Percentiles rank a stretch among this genome's conserved stretches.
Evolutionary conservation across 192 early-diverging fungal genomes (phyloP).

Genomic region (Linnemannia exigua): DNA sequence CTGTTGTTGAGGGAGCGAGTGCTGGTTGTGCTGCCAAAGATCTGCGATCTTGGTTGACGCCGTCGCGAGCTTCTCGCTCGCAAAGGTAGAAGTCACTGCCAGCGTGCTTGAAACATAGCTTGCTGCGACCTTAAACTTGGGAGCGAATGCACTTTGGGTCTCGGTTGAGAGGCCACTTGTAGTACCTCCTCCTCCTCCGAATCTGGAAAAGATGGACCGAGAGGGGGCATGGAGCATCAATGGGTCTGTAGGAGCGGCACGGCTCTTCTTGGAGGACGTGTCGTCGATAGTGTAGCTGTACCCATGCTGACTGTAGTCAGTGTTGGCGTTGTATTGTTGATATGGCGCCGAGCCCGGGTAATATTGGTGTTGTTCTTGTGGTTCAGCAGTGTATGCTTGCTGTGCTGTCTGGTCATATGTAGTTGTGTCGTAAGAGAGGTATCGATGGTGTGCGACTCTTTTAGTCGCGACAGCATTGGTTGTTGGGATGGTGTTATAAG

Average conservation of each 20-base stretch:
- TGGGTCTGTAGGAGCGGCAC: neutral
- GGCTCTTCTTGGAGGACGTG: slow-evolving; percentile 4
- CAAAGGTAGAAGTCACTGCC: slow-evolving; percentile 52
- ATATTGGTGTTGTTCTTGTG: neutral
- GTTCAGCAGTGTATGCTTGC: neutral
- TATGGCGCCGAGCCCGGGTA: slow-evolving; percentile 5
- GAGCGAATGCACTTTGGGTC: neutral
- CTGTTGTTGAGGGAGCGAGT: slow-evolving; percentile 43
- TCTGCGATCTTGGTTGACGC: slow-evolving; percentile 54
- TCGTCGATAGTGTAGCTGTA: slow-evolving; percentile 25
- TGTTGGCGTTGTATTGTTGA: slow-evolving; percentile 22
- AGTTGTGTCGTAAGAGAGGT: slow-evolving; percentile 8
- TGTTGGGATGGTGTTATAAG: neutral
- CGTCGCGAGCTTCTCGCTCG: slow-evolving; percentile 36
- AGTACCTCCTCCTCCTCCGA: slow-evolving; percentile 12
- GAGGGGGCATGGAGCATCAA: slow-evolving; percentile 33
- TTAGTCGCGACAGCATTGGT: neutral
- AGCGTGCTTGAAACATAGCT: slow-evolving; percentile 48
- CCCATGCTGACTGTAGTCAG: neutral
- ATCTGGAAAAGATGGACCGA: slow-evolving; percentile 40
- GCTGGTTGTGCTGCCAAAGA: slow-evolving; percentile 52
- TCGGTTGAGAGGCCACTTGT: slow-evolving; percentile 1
- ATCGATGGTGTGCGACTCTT: neutral
- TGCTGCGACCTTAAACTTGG: slow-evolving; percentile 43
- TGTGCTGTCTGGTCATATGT: neutral